Conservation (phyloP, 306 rosid species). For the Elaeagnus macrophylla region DNA sequence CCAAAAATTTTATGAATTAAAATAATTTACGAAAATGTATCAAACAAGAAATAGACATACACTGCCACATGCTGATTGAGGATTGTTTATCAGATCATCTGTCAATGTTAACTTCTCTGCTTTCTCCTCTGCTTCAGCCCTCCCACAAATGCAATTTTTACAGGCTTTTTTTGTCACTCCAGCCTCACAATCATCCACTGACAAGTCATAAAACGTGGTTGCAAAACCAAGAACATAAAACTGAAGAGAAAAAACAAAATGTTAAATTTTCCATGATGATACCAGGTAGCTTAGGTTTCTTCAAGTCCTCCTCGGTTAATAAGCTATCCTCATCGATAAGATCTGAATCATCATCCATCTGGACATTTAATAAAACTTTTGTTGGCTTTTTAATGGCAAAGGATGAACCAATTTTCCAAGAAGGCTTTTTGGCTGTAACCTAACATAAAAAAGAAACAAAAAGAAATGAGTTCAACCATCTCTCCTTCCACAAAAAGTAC, state of each 20-base stretch:
- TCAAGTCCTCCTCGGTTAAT: constrained; percentile 76
- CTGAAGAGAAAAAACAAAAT: not conserved
- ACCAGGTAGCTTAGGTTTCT: constrained; percentile 63
- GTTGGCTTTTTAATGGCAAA: constrained; percentile 49
- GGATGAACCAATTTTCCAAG: constrained; percentile 76
- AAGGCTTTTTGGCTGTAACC: constrained; percentile 67
- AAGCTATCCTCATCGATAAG: constrained; percentile 89
- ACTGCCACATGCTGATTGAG: constrained; percentile 89
- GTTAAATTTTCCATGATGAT: not conserved
- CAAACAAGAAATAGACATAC: constrained; percentile 31
- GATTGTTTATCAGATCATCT: constrained; percentile 61
- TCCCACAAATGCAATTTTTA: constrained; percentile 84
- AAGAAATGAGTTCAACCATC: constrained; percentile 12
- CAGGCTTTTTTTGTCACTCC: constrained; percentile 92
- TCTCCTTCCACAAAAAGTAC: not conserved
- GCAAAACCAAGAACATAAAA: not conserved
- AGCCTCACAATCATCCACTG: constrained; percentile 72
- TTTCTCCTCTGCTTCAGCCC: constrained; percentile 86
- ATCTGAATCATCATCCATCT: constrained; percentile 68
- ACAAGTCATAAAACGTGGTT: constrained; percentile 11
- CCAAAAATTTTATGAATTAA: not conserved
- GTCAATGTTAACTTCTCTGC: constrained; percentile 64
- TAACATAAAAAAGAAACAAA: constrained; percentile 14
- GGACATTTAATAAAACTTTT: constrained; percentile 49
- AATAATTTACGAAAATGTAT: constrained; percentile 4